phyloP scores from a whole-genome alignment of 768 basidiomycete genomes.

The Hypsizygus marmoreus region DNA sequence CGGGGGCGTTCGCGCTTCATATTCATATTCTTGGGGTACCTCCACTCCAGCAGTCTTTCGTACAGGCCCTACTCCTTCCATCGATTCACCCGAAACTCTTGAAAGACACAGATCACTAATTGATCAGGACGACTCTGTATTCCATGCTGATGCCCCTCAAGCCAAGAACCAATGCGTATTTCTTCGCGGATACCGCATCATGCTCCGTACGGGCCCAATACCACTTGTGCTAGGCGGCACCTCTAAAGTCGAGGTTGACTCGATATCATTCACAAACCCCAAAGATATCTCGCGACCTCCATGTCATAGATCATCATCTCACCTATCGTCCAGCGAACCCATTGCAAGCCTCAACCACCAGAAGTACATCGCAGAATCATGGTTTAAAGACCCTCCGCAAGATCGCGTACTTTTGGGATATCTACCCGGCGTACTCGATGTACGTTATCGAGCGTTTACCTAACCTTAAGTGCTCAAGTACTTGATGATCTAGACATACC shows the following conservation, averaged over 20 bases:
- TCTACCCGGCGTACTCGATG: background rate
- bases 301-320: too few relatives aligned
- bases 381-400: background rate
- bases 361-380: too few relatives aligned
- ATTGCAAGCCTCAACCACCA: too few relatives aligned
- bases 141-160: slow-evolving; percentile 7
- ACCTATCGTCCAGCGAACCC: too few relatives aligned
- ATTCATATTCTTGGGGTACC: slow-evolving; percentile 16
- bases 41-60: slow-evolving; percentile 13
- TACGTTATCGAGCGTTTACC: background rate
- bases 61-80: slow-evolving; percentile 7
- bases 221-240: slow-evolving; percentile 3
- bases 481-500: slow-evolving; percentile 9
- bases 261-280: slow-evolving; percentile 9
- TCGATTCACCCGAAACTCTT: slow-evolving; percentile 9
- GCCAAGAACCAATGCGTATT: slow-evolving; percentile 15
- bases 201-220: slow-evolving; percentile 11
- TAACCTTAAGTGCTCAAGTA: background rate
- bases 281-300: slow-evolving; percentile 9
- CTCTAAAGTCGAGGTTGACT: slow-evolving; percentile 8
- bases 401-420: slow-evolving; percentile 5
- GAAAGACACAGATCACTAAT: slow-evolving; percentile 1
- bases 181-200: slow-evolving; percentile 18
- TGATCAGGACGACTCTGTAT: slow-evolving; percentile 11
- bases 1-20: slow-evolving; percentile 4